Evolutionary conservation across 2,329 filamentous ascomycete genomes (phyloP).

Genomic region (Botrytis paeoniae): DNA sequence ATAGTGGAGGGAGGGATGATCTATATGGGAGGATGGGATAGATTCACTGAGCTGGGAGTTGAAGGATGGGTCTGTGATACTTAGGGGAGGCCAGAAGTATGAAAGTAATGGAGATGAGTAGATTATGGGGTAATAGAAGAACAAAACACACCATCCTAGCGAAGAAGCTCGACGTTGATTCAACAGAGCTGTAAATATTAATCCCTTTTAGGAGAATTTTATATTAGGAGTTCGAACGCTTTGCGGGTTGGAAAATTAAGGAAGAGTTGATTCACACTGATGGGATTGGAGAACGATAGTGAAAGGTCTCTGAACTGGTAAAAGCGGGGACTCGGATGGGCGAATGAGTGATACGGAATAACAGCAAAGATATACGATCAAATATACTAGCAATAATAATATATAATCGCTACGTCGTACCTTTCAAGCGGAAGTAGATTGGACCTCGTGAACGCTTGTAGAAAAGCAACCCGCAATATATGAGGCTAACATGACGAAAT

Average conservation of each 20-base stretch:
- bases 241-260: neutral
- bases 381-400: neutral
- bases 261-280: rapidly evolving
- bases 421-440: too few relatives aligned
- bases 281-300: neutral
- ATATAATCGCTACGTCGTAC: neutral
- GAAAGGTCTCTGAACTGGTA: neutral
- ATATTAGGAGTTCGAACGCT: neutral
- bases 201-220: rapidly evolving
- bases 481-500: neutral
- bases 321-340: neutral
- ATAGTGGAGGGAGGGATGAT: neutral
- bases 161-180: too few relatives aligned
- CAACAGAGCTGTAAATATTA: neutral
- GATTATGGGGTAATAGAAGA: too few relatives aligned
- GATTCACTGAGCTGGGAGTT: neutral
- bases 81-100: too few relatives aligned
- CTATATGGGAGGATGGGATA: too few relatives aligned
- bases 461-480: neutral
- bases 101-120: neutral
- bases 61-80: neutral
- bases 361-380: neutral
- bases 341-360: rapidly evolving
- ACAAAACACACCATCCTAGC: rapidly evolving
- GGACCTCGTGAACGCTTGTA: neutral